These are phyloP conservation scores for Lactarius quietus DNA, from an alignment of 768 basidiomycete genomes.

Conservation along the genomic window DNA sequence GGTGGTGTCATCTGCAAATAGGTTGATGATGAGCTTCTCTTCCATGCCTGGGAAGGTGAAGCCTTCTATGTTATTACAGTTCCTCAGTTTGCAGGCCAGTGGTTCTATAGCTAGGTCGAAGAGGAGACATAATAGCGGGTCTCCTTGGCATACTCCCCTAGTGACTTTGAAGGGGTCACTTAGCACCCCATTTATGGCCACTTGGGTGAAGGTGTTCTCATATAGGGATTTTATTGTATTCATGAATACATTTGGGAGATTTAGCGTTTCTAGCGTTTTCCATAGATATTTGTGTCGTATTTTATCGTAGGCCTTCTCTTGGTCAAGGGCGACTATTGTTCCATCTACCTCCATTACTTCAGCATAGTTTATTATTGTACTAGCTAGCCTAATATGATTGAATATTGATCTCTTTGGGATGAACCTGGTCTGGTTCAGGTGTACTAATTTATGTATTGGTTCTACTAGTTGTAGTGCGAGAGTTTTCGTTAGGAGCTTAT, in stretches of 20 bases:
- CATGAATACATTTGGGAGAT: neutral
- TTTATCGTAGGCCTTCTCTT: neutral
- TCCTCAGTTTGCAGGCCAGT: neutral
- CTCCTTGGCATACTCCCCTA: slow-evolving; percentile 6
- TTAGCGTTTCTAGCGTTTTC: neutral
- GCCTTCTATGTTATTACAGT: neutral
- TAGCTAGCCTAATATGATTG: neutral
- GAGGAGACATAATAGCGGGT: slow-evolving; percentile 1
- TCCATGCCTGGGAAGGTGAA: neutral
- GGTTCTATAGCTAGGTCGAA: slow-evolving; percentile 14
- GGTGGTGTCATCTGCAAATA: slow-evolving; percentile 2
- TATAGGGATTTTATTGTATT: slow-evolving; percentile 4
- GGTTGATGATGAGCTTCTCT: neutral
- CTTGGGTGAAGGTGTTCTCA: neutral
- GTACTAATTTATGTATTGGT: neutral
- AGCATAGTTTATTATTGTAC: neutral
- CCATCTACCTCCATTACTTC: slow-evolving; percentile 1
- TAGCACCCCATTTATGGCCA: neutral
- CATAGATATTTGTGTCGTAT: slow-evolving; percentile 9
- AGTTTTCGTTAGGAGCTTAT: too few relatives aligned
- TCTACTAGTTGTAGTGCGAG: too few relatives aligned
- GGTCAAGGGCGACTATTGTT: neutral
- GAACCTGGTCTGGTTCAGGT: slow-evolving; percentile 10
- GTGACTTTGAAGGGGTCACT: neutral
- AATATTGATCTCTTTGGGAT: slow-evolving; percentile 1